phyloP scores from a whole-genome alignment of 257 asterid genomes.

The Solanum megistacrolobum region DNA sequence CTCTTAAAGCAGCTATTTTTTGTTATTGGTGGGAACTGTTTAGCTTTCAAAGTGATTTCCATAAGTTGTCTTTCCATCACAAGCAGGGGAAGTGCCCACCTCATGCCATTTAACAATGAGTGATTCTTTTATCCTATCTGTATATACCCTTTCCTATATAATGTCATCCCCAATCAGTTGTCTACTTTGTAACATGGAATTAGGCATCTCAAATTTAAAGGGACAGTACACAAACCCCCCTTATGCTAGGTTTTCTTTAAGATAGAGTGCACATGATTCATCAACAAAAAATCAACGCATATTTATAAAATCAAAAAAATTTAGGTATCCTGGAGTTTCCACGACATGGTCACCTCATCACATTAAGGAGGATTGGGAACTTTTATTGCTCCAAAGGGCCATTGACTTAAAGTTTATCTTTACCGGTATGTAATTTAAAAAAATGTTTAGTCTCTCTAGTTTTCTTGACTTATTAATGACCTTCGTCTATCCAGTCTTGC shows the following conservation, averaged over 20 bases:
- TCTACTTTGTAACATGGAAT: background rate
- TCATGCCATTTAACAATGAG: background rate
- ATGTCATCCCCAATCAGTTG: background rate
- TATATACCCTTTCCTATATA: background rate
- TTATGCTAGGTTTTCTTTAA: background rate
- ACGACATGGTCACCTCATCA: background rate
- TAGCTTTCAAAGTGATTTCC: background rate
- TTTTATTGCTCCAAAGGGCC: background rate
- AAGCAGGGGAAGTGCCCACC: background rate
- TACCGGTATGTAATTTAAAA: background rate
- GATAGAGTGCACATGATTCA: constrained; percentile 1
- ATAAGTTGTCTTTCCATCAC: background rate
- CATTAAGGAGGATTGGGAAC: background rate
- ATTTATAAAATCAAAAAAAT: background rate
- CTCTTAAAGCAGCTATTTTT: background rate
- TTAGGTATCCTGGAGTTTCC: background rate
- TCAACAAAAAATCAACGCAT: background rate
- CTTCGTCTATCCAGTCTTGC: background rate
- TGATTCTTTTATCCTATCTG: background rate
- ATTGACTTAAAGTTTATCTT: background rate
- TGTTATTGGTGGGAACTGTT: background rate
- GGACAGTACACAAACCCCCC: background rate
- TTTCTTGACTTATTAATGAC: background rate
- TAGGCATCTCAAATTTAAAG: background rate
- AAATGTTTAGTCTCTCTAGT: background rate